A percentile compares a stretch with the other conserved stretches of the same genome.
Conservation (phyloP, 2,329 filamentous ascomycete genomes). For the Diplodia mutila region DNA sequence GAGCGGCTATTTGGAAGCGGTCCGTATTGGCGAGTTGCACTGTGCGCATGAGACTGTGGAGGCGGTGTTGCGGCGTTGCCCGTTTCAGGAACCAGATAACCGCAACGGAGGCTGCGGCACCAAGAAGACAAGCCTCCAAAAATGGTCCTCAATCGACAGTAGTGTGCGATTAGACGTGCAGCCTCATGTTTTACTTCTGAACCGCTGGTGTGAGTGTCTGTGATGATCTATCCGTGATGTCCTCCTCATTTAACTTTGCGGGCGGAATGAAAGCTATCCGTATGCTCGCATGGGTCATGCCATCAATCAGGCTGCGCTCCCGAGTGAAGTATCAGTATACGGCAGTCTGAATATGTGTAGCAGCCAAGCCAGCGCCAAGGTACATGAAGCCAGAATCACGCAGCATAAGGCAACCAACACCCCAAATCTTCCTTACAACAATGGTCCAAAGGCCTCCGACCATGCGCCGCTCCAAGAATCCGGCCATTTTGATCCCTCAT, state of each 20-base stretch:
- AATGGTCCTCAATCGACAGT: background rate
- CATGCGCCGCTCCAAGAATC: constrained; percentile 50
- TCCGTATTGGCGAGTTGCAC: background rate
- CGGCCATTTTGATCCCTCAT: constrained; percentile 53
- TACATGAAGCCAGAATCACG: background rate
- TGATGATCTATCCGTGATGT: background rate
- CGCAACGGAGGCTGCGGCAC: constrained; percentile 17
- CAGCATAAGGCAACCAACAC: constrained; percentile 4
- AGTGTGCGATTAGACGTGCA: background rate
- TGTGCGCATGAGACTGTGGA: background rate
- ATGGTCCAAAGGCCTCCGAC: constrained; percentile 52
- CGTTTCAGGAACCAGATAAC: constrained; percentile 4
- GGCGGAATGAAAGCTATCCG: constrained; percentile 8
- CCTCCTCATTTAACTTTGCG: constrained; percentile 15
- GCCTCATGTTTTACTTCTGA: background rate
- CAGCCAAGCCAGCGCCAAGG: background rate
- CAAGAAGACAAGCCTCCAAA: background rate
- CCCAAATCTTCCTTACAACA: constrained; percentile 30
- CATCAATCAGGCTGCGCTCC: background rate
- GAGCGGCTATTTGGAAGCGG: background rate
- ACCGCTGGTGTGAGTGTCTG: background rate
- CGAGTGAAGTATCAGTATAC: background rate
- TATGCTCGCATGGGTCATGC: background rate
- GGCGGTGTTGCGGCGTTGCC: constrained; percentile 2
- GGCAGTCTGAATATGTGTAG: background rate